phyloP scores from a whole-genome alignment of 306 rosid genomes.

The Citrullus mucosospermus region DNA sequence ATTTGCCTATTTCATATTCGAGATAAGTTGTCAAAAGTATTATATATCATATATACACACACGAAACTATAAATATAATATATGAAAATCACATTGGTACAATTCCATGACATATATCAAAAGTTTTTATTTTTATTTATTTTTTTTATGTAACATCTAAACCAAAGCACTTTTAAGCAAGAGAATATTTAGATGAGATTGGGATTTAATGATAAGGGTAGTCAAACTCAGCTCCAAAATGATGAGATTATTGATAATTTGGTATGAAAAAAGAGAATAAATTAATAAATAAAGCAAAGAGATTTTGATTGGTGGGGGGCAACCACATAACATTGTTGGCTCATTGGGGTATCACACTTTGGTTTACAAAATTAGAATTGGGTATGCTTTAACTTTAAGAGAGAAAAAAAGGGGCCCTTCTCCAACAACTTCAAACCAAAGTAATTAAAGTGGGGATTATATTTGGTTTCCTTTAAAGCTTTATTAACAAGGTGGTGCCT shows the following conservation, averaged over 20 bases:
- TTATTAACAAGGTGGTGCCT: not conserved
- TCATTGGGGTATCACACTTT: conserved; percentile 5
- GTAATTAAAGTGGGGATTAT: not conserved
- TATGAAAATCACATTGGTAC: too few species aligned
- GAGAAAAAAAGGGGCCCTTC: not conserved
- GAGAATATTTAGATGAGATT: not conserved
- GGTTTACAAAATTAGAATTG: not conserved
- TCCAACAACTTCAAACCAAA: not conserved
- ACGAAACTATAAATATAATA: too few species aligned
- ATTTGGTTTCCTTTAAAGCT: not conserved
- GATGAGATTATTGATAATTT: conserved; percentile 2
- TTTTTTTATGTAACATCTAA: not conserved
- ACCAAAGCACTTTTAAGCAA: not conserved
- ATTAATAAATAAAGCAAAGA: not conserved
- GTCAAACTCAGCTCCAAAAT: not conserved
- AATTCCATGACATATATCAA: too few species aligned
- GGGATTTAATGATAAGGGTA: not conserved
- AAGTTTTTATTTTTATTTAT: too few species aligned
- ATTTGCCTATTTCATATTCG: too few species aligned
- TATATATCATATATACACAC: too few species aligned
- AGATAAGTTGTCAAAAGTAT: too few species aligned
- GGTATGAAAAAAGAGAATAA: too few species aligned
- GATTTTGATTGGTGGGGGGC: conserved; percentile 7
- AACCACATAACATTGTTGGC: not conserved
- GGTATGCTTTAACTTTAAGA: not conserved